phyloP scores from a whole-genome alignment of 75 land plant species.

The Picea glauca region DNA sequence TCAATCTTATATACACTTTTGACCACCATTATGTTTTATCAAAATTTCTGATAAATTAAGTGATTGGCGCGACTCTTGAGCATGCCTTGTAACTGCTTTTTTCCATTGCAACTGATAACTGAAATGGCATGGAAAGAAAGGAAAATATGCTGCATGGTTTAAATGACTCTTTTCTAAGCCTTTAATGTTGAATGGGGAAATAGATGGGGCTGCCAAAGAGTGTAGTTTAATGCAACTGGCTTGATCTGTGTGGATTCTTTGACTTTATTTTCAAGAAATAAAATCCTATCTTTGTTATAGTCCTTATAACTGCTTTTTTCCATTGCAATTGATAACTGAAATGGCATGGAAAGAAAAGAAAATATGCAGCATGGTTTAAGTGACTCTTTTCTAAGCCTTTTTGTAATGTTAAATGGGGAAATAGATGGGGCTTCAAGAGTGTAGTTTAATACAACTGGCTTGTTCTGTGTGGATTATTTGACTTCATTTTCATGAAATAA shows the following conservation, averaged over 20 bases:
- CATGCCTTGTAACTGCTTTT: background rate
- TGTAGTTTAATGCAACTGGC: too few species aligned
- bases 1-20: background rate
- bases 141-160: too few species aligned
- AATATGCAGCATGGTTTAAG: background rate
- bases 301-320: background rate
- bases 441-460: background rate
- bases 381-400: background rate
- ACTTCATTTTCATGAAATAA: background rate
- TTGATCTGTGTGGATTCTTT: too few species aligned
- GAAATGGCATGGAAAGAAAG: background rate
- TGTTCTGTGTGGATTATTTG: background rate
- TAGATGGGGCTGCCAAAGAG: too few species aligned
- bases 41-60: background rate
- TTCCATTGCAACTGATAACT: too few species aligned
- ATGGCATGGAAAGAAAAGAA: conserved; percentile 2
- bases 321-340: background rate
- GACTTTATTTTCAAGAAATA: too few species aligned
- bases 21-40: background rate
- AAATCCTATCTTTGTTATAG: background rate
- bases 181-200: too few species aligned
- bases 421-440: background rate
- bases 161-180: too few species aligned
- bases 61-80: background rate
- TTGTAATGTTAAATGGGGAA: conserved; percentile 1